These are phyloP conservation scores for Malassezia cuniculi DNA, from an alignment of 1,284 basidiomycete species.

Conservation along the genomic window DNA sequence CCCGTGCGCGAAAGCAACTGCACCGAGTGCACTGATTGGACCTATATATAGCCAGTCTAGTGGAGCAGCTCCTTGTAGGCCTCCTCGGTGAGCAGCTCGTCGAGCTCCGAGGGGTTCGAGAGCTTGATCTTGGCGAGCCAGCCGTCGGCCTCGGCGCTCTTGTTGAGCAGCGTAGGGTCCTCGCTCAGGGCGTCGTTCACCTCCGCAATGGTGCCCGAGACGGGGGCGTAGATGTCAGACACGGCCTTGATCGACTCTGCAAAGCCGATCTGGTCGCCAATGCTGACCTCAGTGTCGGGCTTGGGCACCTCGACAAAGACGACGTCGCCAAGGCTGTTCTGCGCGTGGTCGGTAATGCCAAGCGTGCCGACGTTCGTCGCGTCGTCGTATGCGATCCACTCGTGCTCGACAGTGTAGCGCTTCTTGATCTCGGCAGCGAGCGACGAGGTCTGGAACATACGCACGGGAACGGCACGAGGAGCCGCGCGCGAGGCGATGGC, in stretches of 20 bases:
- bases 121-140: conserved; percentile 92
- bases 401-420: conserved; percentile 66
- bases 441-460: conserved; percentile 11
- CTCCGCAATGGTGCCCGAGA: conserved; percentile 68
- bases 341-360: conserved; percentile 85
- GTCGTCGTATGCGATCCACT: conserved; percentile 72
- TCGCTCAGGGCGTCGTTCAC: conserved; percentile 64
- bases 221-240: conserved; percentile 89
- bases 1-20: conserved; percentile 7
- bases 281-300: conserved; percentile 56
- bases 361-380: conserved; percentile 66
- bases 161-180: conserved; percentile 74
- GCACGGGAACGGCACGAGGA: conserved; percentile 1
- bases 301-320: conserved; percentile 87
- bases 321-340: conserved; percentile 83
- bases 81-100: conserved; percentile 64
- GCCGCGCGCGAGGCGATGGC: neutral
- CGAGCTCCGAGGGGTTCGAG: conserved; percentile 58
- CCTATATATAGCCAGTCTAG: conserved; percentile 10
- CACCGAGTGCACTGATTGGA: conserved; percentile 11
- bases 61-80: conserved; percentile 54
- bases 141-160: conserved; percentile 70
- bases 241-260: conserved; percentile 95
- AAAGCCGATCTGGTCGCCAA: conserved; percentile 86
- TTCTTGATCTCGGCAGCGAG: conserved; percentile 17